Evolutionary conservation across 2,329 filamentous ascomycete genomes (phyloP), one percentile per base, ranked within the genome.

Genomic region (Dryadomyces quercivorus): DNA sequence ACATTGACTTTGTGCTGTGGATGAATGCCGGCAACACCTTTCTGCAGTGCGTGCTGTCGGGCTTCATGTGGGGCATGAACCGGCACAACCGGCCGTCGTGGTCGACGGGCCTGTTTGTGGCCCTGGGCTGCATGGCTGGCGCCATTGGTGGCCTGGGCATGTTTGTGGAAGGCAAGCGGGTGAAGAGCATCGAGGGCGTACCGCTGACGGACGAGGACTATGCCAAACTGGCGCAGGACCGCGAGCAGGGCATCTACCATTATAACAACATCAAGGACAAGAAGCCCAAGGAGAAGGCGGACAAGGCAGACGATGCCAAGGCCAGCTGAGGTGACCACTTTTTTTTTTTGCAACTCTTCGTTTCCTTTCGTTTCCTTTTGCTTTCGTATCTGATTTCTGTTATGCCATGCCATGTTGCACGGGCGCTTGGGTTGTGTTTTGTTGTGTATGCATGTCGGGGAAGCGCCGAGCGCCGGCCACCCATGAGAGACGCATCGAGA

Each of bases 51-150:
- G 75, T 81, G 18, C 75, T 95, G 2, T 85, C 82, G 9, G 84
- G 78, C 3, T 86, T 89, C 69, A 94, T 95, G 89, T 94, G 87
- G 86, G 82, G 80, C 2, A 73, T 86, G 68, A 86, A 88, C 63
- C 74, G 86, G 21, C 84, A 82, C 62, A 70, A 85, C 21, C 75
- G 89, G n/a, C 88, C 89, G 0, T 78, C 79, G 21, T 94, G 88
- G 88, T 78, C 82, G 12, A 91, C 87, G 0, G 89, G 88, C 1
- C 68, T 90, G 0, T 88, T 93, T 63, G 85, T 95, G 18, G 85
- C 79, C 2, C 64, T 92, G 6, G 88, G 82, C 2, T 90, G 83
- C 63, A 74, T 83, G 20, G 81, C 85, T 5, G 85, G 84, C 8
- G 85, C 76, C 16, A 64, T 79, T 21, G 88, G 81, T 16, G 88